Conservation (phyloP, 1,284 basidiomycete genomes). For the Sporisorium reilianum region DNA sequence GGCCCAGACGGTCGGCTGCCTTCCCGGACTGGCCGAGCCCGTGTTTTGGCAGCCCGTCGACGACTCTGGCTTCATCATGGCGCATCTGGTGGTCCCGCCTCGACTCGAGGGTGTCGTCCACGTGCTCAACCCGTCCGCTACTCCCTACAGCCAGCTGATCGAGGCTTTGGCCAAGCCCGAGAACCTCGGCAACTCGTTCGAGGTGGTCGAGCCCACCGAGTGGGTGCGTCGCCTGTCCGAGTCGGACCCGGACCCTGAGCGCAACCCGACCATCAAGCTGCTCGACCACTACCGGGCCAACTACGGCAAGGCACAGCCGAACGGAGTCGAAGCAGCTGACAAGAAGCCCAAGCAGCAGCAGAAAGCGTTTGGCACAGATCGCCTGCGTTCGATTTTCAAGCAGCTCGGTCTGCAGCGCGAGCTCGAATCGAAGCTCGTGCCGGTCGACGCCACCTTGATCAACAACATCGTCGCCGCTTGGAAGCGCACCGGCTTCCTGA, state of each 20-base stretch:
- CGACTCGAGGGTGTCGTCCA: slow-evolving; percentile 15
- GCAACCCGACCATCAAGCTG: slow-evolving; percentile 74
- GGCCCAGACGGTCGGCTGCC: slow-evolving; percentile 71
- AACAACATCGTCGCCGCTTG: slow-evolving; percentile 18
- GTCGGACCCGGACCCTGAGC: slow-evolving; percentile 71
- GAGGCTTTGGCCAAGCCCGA: slow-evolving; percentile 73
- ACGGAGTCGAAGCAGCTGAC: not conserved
- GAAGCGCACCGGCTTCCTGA: slow-evolving; percentile 16
- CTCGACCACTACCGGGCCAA: slow-evolving; percentile 70
- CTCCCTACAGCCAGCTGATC: slow-evolving; percentile 74
- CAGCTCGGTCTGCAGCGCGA: slow-evolving; percentile 5
- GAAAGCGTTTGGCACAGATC: not conserved
- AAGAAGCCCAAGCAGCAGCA: not conserved
- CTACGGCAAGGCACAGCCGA: not conserved
- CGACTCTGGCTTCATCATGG: slow-evolving; percentile 73
- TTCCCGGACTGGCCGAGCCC: slow-evolving; percentile 72
- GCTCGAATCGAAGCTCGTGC: slow-evolving; percentile 8
- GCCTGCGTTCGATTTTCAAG: slow-evolving; percentile 7
- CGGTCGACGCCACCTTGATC: slow-evolving; percentile 8
- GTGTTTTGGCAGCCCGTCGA: slow-evolving; percentile 76
- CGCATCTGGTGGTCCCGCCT: slow-evolving; percentile 70
- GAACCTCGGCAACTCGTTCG: slow-evolving; percentile 78
- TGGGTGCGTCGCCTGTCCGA: slow-evolving; percentile 72
- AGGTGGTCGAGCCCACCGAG: slow-evolving; percentile 78
- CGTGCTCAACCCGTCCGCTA: slow-evolving; percentile 25